A percentile compares a stretch with the other conserved stretches of the same genome.
Evolutionary conservation across 805 yeast species (phyloP).

Genomic region (Candida maesae): DNA sequence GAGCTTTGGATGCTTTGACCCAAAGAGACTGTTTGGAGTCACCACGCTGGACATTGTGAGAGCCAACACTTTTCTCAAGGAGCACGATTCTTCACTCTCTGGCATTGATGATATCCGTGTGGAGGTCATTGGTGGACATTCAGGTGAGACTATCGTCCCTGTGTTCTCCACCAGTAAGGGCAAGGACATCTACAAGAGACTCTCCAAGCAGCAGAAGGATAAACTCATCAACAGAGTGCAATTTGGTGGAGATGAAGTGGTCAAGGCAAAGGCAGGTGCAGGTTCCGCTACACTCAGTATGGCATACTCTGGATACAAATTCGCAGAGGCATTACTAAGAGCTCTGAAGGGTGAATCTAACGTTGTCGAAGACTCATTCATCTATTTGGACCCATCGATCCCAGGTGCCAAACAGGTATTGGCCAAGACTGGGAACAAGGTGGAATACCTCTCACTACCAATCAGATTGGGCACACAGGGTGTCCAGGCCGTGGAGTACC

Average conservation of each 20-base stretch:
- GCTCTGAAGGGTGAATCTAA: conserved; percentile 31
- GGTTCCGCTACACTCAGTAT: conserved; percentile 95
- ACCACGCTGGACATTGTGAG: conserved; percentile 86
- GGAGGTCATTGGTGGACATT: conserved; percentile 85
- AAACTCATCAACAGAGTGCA: conserved; percentile 81
- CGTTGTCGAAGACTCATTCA: conserved; percentile 46
- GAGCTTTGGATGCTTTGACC: conserved; percentile 62
- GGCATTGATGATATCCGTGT: conserved; percentile 41
- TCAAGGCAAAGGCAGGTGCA: conserved; percentile 88
- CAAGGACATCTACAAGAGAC: conserved; percentile 13
- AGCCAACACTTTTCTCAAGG: conserved; percentile 57
- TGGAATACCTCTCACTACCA: conserved; percentile 59
- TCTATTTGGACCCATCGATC: conserved; percentile 40
- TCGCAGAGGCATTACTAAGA: conserved; percentile 49
- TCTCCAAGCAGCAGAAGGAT: conserved; percentile 25
- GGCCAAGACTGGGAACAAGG: conserved; percentile 20
- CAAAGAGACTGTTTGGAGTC: conserved; percentile 78
- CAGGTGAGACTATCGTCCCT: conserved; percentile 93
- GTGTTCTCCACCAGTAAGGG: conserved; percentile 35
- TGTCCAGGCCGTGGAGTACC: conserved; percentile 50
- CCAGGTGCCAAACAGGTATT: conserved; percentile 24
- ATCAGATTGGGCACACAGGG: conserved; percentile 53
- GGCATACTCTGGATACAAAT: conserved; percentile 91
- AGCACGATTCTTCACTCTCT: conserved; percentile 40
- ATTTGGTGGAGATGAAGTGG: conserved; percentile 97